A percentile compares a stretch with the other conserved stretches of the same genome.
Evolutionary conservation across 192 early-diverging fungal genomes (phyloP).

Genomic region (Backusella mclennaniae): DNA sequence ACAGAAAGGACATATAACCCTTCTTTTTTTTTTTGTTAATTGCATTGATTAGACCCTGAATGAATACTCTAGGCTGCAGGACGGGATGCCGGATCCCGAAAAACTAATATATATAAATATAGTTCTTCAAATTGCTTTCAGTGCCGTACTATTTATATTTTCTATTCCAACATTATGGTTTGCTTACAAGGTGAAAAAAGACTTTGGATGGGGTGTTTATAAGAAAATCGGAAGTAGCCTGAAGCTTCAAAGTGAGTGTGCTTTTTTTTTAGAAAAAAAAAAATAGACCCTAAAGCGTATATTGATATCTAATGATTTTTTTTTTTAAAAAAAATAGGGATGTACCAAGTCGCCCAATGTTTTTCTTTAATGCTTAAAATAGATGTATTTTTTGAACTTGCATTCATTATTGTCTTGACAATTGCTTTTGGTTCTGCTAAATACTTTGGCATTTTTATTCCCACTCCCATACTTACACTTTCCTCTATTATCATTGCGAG

Average conservation of each 20-base stretch:
- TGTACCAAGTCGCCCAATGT: conserved; percentile 11
- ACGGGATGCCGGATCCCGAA: neutral
- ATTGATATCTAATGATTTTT: neutral
- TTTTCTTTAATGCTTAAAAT: conserved; percentile 18
- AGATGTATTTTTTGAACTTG: conserved; percentile 18
- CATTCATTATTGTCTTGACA: neutral
- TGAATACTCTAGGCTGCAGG: neutral
- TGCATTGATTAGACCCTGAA: neutral
- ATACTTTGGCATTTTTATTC: neutral
- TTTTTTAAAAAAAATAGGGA: neutral
- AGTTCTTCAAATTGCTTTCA: neutral
- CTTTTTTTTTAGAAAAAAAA: neutral
- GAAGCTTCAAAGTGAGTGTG: neutral
- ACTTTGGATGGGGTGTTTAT: conserved; percentile 1
- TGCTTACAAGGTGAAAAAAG: neutral
- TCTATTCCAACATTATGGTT: neutral
- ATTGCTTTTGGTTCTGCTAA: neutral
- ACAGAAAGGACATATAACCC: neutral
- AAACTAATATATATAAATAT: neutral
- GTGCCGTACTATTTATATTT: neutral
- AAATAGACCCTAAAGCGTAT: neutral
- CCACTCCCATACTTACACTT: neutral
- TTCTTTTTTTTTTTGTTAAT: neutral
- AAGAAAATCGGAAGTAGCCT: neutral
- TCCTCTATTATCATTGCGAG: neutral